Percentiles rank a stretch among this genome's conserved stretches.
phyloP scores from a whole-genome alignment of 2,329 filamentous ascomycete species.

The Talaromyces amestolkiae region DNA sequence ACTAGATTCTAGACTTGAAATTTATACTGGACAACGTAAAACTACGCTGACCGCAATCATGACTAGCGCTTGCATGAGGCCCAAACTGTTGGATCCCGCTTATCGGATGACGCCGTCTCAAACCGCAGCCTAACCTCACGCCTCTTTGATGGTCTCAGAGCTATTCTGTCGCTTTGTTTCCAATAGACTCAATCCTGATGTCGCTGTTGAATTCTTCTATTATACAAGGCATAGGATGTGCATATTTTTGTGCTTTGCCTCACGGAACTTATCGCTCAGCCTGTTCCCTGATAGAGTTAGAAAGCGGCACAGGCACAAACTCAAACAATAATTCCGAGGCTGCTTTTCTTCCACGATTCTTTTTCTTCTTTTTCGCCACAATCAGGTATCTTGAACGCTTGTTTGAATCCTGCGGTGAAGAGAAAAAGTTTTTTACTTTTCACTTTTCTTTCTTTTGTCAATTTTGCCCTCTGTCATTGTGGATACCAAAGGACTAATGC shows the following conservation, averaged over 20 bases:
- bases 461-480: neutral
- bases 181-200: neutral
- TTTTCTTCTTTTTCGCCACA: slow-evolving; percentile 10
- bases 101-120: neutral
- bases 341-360: neutral
- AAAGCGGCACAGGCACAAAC: neutral
- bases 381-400: neutral
- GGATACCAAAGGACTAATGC: neutral
- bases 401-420: neutral
- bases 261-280: neutral
- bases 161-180: neutral
- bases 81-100: neutral
- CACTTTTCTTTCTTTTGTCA: neutral
- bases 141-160: neutral
- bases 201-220: neutral
- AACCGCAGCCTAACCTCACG: neutral
- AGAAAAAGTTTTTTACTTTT: neutral
- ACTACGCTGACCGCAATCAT: neutral
- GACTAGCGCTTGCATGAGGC: neutral
- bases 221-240: neutral
- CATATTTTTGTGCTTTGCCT: neutral
- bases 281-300: neutral
- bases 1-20: neutral
- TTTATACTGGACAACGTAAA: neutral
- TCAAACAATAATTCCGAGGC: neutral